phyloP scores from a whole-genome alignment of 176 grass and related monocot species.

The maize (Zea mays) region DNA sequence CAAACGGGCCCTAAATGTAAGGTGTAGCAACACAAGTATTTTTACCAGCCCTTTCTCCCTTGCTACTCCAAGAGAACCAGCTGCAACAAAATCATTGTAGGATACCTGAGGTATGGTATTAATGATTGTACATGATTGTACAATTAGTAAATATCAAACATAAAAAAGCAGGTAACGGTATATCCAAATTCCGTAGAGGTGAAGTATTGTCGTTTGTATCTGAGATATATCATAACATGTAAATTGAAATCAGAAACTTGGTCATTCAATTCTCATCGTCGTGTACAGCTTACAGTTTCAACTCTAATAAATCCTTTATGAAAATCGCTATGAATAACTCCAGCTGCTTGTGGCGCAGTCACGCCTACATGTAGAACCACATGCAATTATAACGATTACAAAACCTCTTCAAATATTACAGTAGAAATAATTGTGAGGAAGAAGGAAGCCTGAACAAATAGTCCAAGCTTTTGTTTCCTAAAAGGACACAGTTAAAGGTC shows the following conservation, averaged over 20 bases:
- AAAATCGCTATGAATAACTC: slow-evolving; percentile 97
- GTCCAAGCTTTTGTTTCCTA: slow-evolving; percentile 99
- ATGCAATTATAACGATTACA: background rate
- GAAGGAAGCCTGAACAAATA: slow-evolving; percentile 71
- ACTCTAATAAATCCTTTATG: slow-evolving; percentile 99
- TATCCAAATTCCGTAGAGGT: slow-evolving; percentile 2
- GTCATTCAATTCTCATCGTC: slow-evolving; percentile 1
- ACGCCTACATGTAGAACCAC: slow-evolving; percentile 57
- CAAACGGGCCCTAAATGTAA: background rate
- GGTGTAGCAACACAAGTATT: slow-evolving; percentile 3
- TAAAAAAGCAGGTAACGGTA: slow-evolving; percentile 9
- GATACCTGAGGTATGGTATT: slow-evolving; percentile 59
- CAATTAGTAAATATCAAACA: slow-evolving; percentile 31
- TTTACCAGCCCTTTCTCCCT: slow-evolving; percentile 95
- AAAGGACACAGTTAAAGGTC: slow-evolving; percentile 22
- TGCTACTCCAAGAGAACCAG: slow-evolving; percentile 82
- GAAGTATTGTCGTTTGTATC: background rate
- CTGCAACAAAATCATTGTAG: slow-evolving; percentile 80
- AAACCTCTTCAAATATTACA: background rate
- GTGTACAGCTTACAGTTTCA: slow-evolving; percentile 78
- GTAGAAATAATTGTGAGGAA: slow-evolving; percentile 14
- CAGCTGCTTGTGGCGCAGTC: slow-evolving; percentile 98
- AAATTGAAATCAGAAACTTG: slow-evolving; percentile 20
- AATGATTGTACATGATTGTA: too few relatives aligned
- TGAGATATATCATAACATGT: background rate